Conservation (phyloP, 805 yeast genomes). For the Pichia cabralensis region DNA sequence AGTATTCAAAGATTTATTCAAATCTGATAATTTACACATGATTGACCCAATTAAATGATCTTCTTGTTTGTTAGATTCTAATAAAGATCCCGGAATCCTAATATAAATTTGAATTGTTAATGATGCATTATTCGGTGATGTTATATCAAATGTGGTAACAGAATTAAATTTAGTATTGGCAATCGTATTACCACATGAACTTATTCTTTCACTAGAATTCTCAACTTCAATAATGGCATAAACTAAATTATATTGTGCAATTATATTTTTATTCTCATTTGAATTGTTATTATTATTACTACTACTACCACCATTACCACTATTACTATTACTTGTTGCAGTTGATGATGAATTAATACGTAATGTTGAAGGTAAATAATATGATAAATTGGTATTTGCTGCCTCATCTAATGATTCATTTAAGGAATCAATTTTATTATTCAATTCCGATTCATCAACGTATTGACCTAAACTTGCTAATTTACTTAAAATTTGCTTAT, state of each 20-base stretch:
- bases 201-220: conserved; percentile 82
- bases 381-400: conserved; percentile 19
- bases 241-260: conserved; percentile 37
- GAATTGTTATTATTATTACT: too few relatives aligned
- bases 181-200: conserved; percentile 77
- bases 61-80: conserved; percentile 32
- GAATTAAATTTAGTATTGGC: conserved; percentile 76
- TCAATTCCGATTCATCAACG: conserved; percentile 24
- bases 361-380: conserved; percentile 36
- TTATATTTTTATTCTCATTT: conserved; percentile 52
- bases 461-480: conserved; percentile 48
- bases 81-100: conserved; percentile 58
- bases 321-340: too few relatives aligned
- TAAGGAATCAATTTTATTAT: conserved; percentile 25
- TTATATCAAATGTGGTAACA: conserved; percentile 85
- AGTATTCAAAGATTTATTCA: conserved; percentile 9
- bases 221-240: conserved; percentile 90
- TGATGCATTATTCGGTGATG: conserved; percentile 33
- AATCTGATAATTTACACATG: conserved; percentile 39
- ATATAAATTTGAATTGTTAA: conserved; percentile 72
- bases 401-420: conserved; percentile 22
- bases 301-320: too few relatives aligned
- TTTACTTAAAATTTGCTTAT: conserved; percentile 52
- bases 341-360: conserved; percentile 25
- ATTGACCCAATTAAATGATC: conserved; percentile 73